These are phyloP conservation scores for Rhododendron henanense DNA, from an alignment of 148 eudicot species.

Conservation along the genomic window DNA sequence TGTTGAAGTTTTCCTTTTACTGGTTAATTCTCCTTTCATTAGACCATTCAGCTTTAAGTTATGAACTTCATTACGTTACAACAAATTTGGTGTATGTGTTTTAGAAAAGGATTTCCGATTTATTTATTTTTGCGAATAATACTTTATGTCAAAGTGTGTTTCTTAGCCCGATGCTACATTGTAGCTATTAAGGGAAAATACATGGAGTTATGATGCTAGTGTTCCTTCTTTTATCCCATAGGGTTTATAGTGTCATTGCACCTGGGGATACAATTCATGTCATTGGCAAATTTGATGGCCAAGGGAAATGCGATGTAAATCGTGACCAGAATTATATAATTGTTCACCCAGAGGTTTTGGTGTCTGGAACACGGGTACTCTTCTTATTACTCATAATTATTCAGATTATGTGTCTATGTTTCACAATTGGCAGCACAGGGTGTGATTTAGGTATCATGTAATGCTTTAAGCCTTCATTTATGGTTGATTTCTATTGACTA, in stretches of 20 bases:
- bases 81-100: too few relatives aligned
- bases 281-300: conserved; percentile 69
- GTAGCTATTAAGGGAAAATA: background rate
- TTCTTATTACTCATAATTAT: background rate
- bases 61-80: background rate
- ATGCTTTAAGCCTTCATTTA: background rate
- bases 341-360: conserved; percentile 76
- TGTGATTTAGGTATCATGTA: background rate
- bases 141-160: background rate
- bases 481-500: background rate
- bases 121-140: background rate
- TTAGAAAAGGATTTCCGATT: background rate
- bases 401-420: background rate
- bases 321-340: conserved; percentile 70
- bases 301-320: conserved; percentile 72
- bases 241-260: conserved; percentile 76
- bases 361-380: conserved; percentile 94
- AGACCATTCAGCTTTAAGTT: background rate
- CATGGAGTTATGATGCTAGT: background rate
- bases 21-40: background rate
- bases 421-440: background rate
- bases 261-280: conserved; percentile 91
- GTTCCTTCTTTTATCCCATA: conserved; percentile 14
- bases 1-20: conserved; percentile 8
- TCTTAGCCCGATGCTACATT: background rate